Evolutionary conservation across 1,284 basidiomycete species (phyloP), one percentile per base, ranked within the genome.

Genomic region (Boletus mariae): DNA sequence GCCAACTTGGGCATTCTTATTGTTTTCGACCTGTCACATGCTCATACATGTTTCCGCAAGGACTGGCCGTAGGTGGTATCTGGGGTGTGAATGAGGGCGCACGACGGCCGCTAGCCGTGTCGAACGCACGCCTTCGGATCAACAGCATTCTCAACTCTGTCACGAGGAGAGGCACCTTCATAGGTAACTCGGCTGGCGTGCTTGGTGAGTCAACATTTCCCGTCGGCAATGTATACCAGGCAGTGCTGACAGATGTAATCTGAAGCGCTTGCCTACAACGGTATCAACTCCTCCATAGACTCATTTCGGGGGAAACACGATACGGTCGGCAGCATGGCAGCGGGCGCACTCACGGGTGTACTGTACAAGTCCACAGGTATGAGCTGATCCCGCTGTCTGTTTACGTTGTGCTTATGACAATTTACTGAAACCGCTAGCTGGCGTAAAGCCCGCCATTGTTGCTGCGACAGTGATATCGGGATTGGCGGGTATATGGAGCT

Each of bases 171-270:
- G 97, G 97, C 43, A 95, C 91, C 49, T 98, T 98, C 75, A 88
- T 98, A 73, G 97, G 95, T 66, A 99, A 99, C 80, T 98, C 93
- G 68, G 92, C 95, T 69, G 97, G 97, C 72, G 92, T 98, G 58
- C 78, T 99, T 61, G 96, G 95, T 97, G 65, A 66, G 80, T 78
- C 63, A 64, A 68, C 67, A 65, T 69, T 73, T 71, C 73, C 71
- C 62, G 64, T 61, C 61, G 66, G 66, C 61, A 60, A 53, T 45
- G 37, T 46, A 38, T 54, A 53, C 23, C 49, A 57, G 49, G 54
- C 56, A 47, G 51, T 59, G 70, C 44, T 66, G 61, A 65, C 50
- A 56, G 45, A 70, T 57, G 31, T 52, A 43, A 58, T 59, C 53
- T 71, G 61, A 63, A 93, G 95, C 96, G 53, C 84, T 99, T 67